These are phyloP conservation scores for Canavalia gladiata DNA, from an alignment of 306 rosid species.

Conservation along the genomic window DNA sequence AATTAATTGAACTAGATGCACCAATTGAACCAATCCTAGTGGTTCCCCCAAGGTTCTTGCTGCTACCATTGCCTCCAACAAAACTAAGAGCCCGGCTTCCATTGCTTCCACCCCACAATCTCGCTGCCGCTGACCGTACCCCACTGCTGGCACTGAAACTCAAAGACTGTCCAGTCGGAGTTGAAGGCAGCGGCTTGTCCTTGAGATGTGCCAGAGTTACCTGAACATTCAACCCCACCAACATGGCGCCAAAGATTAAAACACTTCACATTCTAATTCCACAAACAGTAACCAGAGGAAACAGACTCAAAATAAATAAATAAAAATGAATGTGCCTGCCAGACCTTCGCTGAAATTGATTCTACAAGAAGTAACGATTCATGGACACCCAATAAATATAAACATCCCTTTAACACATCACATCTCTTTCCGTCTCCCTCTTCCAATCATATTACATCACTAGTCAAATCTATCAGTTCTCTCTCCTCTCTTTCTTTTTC, in stretches of 20 bases:
- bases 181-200: conserved; percentile 82
- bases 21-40: conserved; percentile 85
- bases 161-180: conserved; percentile 72
- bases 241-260: background rate
- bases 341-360: background rate
- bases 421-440: no score
- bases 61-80: conserved; percentile 88
- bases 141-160: conserved; percentile 81
- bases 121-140: conserved; percentile 91
- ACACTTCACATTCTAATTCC: conserved; percentile 4
- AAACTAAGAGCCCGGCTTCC: conserved; percentile 92
- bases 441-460: no score
- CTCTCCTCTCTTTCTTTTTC: no score
- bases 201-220: conserved; percentile 84
- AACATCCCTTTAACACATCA: no score
- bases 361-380: background rate
- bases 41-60: conserved; percentile 72
- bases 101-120: conserved; percentile 84
- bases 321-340: no score
- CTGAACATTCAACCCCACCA: conserved; percentile 52
- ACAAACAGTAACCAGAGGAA: background rate
- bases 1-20: conserved; percentile 72
- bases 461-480: no score
- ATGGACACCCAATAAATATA: no score
- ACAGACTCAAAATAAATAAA: background rate